Percentiles rank a stretch among this genome's conserved stretches.
Evolutionary conservation across 2,329 filamentous ascomycete species (phyloP).

Genomic region (Incumbomyces lentus): DNA sequence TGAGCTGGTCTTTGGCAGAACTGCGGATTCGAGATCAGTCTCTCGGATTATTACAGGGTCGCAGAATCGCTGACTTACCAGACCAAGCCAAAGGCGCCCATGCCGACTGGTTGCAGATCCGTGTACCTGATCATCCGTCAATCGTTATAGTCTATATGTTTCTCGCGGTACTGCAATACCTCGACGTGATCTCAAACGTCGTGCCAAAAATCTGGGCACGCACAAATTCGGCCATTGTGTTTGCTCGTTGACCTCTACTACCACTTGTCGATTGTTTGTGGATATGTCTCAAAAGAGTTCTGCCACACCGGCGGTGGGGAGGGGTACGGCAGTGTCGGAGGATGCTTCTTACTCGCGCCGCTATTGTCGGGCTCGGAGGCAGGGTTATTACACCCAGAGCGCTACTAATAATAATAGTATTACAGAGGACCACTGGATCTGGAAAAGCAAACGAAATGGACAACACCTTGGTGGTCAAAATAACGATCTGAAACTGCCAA

Average conservation of each 20-base stretch:
- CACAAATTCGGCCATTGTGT: slow-evolving; percentile 95
- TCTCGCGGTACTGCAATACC: slow-evolving; percentile 45
- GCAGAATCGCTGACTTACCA: slow-evolving; percentile 54
- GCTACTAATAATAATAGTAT: no score
- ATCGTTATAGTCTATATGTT: slow-evolving; percentile 12
- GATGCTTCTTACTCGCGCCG: no score
- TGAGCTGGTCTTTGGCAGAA: slow-evolving; percentile 96
- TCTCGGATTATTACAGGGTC: background rate
- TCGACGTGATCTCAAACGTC: slow-evolving; percentile 98
- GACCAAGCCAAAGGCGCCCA: slow-evolving; percentile 97
- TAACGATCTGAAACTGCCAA: no score
- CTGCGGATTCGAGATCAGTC: slow-evolving; percentile 37
- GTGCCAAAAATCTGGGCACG: slow-evolving; percentile 99
- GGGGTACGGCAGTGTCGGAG: background rate
- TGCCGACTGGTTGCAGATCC: slow-evolving; percentile 94
- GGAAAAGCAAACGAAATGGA: no score
- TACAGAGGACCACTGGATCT: no score
- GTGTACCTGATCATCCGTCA: slow-evolving; percentile 60
- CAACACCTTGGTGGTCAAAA: no score
- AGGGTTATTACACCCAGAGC: no score
- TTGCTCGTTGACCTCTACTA: background rate
- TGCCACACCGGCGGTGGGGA: background rate
- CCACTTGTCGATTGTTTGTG: background rate
- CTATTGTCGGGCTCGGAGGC: no score
- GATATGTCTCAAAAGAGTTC: background rate